Base-by-base conservation (phyloP, 768 basidiomycete genomes). In the Pleurotus eryngii region DNA sequence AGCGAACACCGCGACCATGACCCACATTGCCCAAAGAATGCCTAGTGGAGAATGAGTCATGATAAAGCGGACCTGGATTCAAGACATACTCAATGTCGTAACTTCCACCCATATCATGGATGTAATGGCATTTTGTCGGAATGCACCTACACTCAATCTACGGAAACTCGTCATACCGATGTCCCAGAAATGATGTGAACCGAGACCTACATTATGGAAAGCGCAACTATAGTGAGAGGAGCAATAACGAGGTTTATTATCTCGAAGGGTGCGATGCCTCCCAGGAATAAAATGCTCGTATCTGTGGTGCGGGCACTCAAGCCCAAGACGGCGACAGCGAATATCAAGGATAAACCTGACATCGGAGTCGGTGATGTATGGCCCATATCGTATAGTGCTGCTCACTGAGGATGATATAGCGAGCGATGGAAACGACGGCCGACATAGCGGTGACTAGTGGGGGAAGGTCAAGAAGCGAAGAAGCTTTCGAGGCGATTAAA, bases 101-200 rank as follows among this genome's bases (percentile, higher is more conserved):
- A 46, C 22, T 39, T 56, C 55, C 8, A 40, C 40, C 15, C 45
- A 42, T n/a, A 56, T 46, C 55, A 56, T 56, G 6, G 55, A 56
- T 18, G 35, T 46, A 22, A 56, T 26, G 6, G 55, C 55, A 11
- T 17, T 9, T 3, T 40, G 22, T 20, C 55, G 55, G 9, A 56
- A 45, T n/a, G 46, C 14, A 45, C 55, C 43, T 9, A 46, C 26
- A 7, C 46, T 11, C 14, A 56, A 24, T 17, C 55, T 56, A 38
- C 22, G 9, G 24, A 5, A 43, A 45, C 48, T 49, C 7, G 8
- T 35, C 11, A 9, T 27, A 43, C n/a, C 39, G 14, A 46, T 37
- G 14, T 17, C 15, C 12, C 35, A 51, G 38, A 35, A 9, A 35
- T 35, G 30, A 11, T 35, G 11, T 4, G 30, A 35, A 35, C 8